Percentiles rank a stretch among this genome's conserved stretches.
phyloP scores from a whole-genome alignment of 2,329 filamentous ascomycete species.

The Xylariales sp. region DNA sequence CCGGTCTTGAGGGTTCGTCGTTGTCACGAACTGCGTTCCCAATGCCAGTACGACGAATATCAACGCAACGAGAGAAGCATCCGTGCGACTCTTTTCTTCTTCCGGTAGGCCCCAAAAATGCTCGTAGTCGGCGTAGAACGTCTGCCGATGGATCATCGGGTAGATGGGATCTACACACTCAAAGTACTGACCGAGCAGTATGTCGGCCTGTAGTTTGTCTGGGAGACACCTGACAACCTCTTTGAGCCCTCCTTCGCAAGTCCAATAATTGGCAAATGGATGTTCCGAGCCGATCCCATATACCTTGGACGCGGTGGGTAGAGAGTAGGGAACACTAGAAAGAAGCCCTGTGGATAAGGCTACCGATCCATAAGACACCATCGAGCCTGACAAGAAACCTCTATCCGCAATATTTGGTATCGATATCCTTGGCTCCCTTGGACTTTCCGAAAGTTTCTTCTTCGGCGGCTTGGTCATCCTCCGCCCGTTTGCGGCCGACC shows the following conservation, averaged over 20 bases:
- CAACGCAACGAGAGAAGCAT: constrained; percentile 66
- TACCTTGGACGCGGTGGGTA: constrained; percentile 67
- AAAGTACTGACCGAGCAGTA: constrained; percentile 60
- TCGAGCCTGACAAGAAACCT: constrained; percentile 40
- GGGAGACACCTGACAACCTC: constrained; percentile 74
- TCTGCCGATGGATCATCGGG: constrained; percentile 71
- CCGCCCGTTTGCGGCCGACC: constrained; percentile 69
- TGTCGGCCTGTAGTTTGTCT: constrained; percentile 70
- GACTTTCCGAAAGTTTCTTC: constrained; percentile 39
- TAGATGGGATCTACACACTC: constrained; percentile 75
- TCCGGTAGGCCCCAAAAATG: constrained; percentile 64
- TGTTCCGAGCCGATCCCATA: constrained; percentile 78
- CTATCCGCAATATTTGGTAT: constrained; percentile 55
- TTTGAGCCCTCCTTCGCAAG: constrained; percentile 66
- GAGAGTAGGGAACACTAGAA: constrained; percentile 68
- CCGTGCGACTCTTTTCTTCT: constrained; percentile 54
- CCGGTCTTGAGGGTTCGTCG: constrained; percentile 53
- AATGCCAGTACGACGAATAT: constrained; percentile 74
- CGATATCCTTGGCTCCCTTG: constrained; percentile 27
- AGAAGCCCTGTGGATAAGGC: constrained; percentile 58
- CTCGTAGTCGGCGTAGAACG: constrained; percentile 74
- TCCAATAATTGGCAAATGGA: constrained; percentile 83
- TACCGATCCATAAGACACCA: constrained; percentile 45
- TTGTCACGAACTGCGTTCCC: constrained; percentile 70
- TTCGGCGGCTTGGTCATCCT: constrained; percentile 86